phyloP scores from a whole-genome alignment of 257 asterid species.

The Jasminum sambac region DNA sequence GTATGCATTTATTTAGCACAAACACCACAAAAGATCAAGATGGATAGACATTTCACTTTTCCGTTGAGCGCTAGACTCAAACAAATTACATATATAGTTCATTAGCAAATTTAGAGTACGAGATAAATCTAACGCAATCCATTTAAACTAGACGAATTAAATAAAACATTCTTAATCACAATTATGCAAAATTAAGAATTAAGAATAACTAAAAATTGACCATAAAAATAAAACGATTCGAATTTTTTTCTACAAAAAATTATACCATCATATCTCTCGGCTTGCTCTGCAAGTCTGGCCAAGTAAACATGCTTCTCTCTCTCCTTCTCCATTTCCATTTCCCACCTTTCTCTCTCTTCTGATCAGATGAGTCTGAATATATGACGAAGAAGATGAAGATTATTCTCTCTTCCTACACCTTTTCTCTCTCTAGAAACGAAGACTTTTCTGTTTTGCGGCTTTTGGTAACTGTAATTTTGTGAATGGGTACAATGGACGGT shows the following conservation, averaged over 20 bases:
- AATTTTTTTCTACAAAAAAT: neutral
- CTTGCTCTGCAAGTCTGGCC: slow-evolving; percentile 78
- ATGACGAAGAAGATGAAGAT: slow-evolving; percentile 3
- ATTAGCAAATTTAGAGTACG: neutral
- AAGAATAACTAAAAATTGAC: neutral
- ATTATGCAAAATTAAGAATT: neutral
- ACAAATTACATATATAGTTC: neutral
- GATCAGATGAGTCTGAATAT: neutral
- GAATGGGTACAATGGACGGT: slow-evolving; percentile 26
- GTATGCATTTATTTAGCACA: too few relatives aligned
- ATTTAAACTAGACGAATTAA: neutral
- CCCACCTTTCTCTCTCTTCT: slow-evolving; percentile 13
- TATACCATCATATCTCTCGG: slow-evolving; percentile 78
- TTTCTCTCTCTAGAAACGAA: slow-evolving; percentile 2
- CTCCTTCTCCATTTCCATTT: slow-evolving; percentile 59
- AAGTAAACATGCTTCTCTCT: slow-evolving; percentile 63
- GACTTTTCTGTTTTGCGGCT: neutral
- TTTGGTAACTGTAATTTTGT: slow-evolving; percentile 9
- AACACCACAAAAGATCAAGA: too few relatives aligned
- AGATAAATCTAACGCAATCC: neutral
- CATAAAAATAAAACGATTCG: neutral
- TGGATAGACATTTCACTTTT: too few relatives aligned
- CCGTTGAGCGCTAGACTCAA: too few relatives aligned
- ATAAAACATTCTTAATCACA: neutral
- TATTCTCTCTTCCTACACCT: neutral